phyloP scores from a whole-genome alignment of 2,329 filamentous ascomycete genomes.

The Fusarium sp. region DNA sequence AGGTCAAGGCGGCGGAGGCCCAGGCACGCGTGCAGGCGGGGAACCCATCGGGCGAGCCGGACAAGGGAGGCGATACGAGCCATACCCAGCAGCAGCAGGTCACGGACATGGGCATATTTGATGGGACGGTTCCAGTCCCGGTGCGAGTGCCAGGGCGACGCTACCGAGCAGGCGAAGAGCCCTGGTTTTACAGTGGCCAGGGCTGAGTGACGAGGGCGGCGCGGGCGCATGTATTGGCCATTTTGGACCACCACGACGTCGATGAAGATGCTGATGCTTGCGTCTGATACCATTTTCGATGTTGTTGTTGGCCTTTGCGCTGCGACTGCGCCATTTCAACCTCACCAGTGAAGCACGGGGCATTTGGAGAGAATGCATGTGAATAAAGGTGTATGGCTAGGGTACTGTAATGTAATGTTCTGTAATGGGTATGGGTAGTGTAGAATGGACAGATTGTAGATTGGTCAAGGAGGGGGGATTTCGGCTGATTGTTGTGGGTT shows the following conservation, averaged over 20 bases:
- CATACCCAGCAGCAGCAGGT: conserved; percentile 19
- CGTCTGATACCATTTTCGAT: conserved; percentile 18
- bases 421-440: neutral
- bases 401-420: neutral
- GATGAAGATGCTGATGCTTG: conserved; percentile 20
- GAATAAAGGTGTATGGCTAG: conserved; percentile 5
- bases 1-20: conserved; percentile 34
- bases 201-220: conserved; percentile 35
- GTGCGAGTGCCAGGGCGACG: conserved; percentile 69
- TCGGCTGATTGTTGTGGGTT: neutral
- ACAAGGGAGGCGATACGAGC: conserved; percentile 33
- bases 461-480: neutral
- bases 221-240: conserved; percentile 18
- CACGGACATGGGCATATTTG: conserved; percentile 58
- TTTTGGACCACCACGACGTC: conserved; percentile 15
- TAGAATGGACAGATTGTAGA: neutral
- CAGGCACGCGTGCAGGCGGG: conserved; percentile 36
- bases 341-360: neutral
- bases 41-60: conserved; percentile 32
- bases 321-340: conserved; percentile 4
- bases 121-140: conserved; percentile 69
- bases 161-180: conserved; percentile 57
- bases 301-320: conserved; percentile 27
- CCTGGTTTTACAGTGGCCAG: conserved; percentile 56
- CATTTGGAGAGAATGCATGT: conserved; percentile 8